Evolutionary conservation across 345 rosid genomes (phyloP).

Genomic region (Gossypium stocksii): DNA sequence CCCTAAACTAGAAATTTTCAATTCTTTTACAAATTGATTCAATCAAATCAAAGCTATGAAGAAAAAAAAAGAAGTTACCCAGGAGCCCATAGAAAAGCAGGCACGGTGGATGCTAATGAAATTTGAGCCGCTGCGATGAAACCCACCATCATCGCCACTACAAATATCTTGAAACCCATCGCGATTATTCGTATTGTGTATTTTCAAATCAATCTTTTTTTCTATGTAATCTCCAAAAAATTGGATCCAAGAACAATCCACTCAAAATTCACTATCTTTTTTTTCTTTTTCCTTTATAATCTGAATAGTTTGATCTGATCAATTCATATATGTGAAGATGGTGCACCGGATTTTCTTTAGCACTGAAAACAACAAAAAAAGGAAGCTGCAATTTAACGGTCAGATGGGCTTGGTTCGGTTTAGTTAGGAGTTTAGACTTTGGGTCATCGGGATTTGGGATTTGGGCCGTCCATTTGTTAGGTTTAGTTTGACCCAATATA

Average conservation of each 20-base stretch:
- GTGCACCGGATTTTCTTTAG: neutral
- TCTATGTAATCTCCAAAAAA: neutral
- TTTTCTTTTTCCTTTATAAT: neutral
- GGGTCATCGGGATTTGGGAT: neutral
- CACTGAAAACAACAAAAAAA: neutral
- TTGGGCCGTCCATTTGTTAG: neutral
- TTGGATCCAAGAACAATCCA: neutral
- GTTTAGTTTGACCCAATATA: neutral
- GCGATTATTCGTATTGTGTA: neutral
- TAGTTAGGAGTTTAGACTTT: neutral
- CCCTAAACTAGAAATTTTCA: neutral
- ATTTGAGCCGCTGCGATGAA: constrained; percentile 25
- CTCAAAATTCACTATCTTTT: neutral
- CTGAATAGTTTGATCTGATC: neutral
- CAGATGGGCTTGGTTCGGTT: neutral
- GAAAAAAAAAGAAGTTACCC: neutral
- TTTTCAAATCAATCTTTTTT: neutral
- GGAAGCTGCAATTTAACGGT: neutral
- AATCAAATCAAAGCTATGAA: constrained; percentile 14
- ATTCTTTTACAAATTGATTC: neutral
- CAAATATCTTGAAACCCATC: constrained; percentile 10
- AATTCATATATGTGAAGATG: neutral
- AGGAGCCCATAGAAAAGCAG: constrained; percentile 87
- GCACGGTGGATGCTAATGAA: constrained; percentile 42
- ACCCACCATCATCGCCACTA: constrained; percentile 24